phyloP scores from a whole-genome alignment of 495 filamentous ascomycete species.

The Aspergillus kassunensis region DNA sequence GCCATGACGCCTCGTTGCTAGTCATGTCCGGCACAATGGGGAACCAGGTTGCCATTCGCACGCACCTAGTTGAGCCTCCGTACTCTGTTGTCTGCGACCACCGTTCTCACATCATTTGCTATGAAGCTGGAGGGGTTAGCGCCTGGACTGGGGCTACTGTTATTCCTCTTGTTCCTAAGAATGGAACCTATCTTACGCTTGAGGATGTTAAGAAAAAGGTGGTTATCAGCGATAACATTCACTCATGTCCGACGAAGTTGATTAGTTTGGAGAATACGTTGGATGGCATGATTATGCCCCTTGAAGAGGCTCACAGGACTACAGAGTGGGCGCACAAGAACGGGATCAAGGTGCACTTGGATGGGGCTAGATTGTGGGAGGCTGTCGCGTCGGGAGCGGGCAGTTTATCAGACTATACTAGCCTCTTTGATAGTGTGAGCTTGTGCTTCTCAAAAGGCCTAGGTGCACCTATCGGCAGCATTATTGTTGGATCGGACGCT shows the following conservation, averaged over 20 bases:
- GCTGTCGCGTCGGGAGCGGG: conserved; percentile 59
- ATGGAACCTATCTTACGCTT: conserved; percentile 69
- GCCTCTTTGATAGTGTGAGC: conserved; percentile 72
- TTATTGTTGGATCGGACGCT: conserved; percentile 62
- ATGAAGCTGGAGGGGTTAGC: conserved; percentile 50
- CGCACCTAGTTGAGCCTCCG: conserved; percentile 47
- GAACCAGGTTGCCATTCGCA: conserved; percentile 49
- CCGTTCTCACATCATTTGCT: conserved; percentile 44
- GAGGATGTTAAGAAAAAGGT: conserved; percentile 62
- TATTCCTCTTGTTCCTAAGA: conserved; percentile 42
- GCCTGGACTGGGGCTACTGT: conserved; percentile 43
- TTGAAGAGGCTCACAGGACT: conserved; percentile 64
- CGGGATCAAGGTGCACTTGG: conserved; percentile 70
- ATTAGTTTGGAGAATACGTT: conserved; percentile 86
- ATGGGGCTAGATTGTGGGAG: conserved; percentile 84
- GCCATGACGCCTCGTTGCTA: conserved; percentile 65
- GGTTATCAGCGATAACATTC: conserved; percentile 38
- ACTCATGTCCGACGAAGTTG: conserved; percentile 66
- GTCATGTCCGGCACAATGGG: conserved; percentile 90
- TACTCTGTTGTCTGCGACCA: conserved; percentile 47
- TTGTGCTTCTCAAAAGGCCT: conserved; percentile 89
- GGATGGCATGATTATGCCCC: conserved; percentile 70
- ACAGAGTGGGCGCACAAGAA: conserved; percentile 63
- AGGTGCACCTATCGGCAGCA: conserved; percentile 81
- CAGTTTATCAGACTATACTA: conserved; percentile 62